phyloP scores from a whole-genome alignment of 2,329 filamentous ascomycete species.

The Epichloe uncinata region DNA sequence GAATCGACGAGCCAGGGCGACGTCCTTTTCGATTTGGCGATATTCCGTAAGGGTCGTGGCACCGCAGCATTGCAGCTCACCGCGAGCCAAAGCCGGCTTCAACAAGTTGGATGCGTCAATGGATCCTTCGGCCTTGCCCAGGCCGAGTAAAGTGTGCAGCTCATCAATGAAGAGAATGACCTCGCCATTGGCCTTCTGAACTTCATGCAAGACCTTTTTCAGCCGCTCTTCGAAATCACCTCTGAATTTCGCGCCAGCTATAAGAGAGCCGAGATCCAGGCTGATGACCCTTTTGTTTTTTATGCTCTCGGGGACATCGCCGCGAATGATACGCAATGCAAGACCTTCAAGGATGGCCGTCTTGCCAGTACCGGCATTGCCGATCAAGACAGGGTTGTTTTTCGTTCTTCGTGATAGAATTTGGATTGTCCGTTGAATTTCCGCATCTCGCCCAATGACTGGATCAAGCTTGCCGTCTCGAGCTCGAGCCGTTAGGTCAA shows the following conservation, averaged over 20 bases:
- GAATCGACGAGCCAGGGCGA: constrained; percentile 80
- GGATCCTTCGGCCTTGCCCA: constrained; percentile 90
- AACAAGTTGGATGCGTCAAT: constrained; percentile 93
- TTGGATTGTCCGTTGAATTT: constrained; percentile 91
- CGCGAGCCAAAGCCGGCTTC: constrained; percentile 84
- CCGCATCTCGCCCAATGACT: constrained; percentile 82
- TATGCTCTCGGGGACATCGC: constrained; percentile 90
- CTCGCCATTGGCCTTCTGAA: constrained; percentile 74
- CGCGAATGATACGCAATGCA: constrained; percentile 76
- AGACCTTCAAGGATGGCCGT: constrained; percentile 87
- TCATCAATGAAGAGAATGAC: constrained; percentile 96
- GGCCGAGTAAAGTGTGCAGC: constrained; percentile 76
- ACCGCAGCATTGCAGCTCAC: constrained; percentile 88
- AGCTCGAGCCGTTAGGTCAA: constrained; percentile 78
- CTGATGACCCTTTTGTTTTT: constrained; percentile 86
- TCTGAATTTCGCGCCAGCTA: constrained; percentile 88
- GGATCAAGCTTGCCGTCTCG: constrained; percentile 86
- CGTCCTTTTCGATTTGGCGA: constrained; percentile 87
- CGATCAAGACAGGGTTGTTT: constrained; percentile 92
- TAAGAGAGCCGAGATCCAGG: constrained; percentile 80
- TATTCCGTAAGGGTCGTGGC: constrained; percentile 92
- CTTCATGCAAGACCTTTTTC: constrained; percentile 83
- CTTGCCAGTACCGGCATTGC: constrained; percentile 82
- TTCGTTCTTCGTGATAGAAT: constrained; percentile 86
- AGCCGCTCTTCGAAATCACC: constrained; percentile 93